These are phyloP conservation scores for Cocos nucifera DNA, from an alignment of 176 grass and related monocot species.

Conservation along the genomic window DNA sequence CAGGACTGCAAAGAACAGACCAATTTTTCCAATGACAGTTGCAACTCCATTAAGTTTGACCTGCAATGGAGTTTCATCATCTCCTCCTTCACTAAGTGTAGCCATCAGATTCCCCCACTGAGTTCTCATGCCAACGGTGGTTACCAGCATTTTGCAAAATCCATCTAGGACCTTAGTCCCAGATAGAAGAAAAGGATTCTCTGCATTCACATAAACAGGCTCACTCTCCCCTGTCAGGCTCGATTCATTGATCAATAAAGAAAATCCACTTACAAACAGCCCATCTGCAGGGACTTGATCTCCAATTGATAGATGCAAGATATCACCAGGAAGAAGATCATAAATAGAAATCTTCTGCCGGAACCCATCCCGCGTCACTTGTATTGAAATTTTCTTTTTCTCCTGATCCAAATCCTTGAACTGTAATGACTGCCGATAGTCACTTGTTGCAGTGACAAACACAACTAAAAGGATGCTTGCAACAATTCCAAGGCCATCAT, in stretches of 20 bases:
- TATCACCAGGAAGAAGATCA: constrained; percentile 15
- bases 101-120: constrained; percentile 16
- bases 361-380: constrained; percentile 8
- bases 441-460: constrained; percentile 11
- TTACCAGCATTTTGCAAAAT: constrained; percentile 13
- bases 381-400: constrained; percentile 22
- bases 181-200: constrained; percentile 13
- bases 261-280: constrained; percentile 11
- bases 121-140: constrained; percentile 16
- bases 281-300: constrained; percentile 18
- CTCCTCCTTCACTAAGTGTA: constrained; percentile 7
- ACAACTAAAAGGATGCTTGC: constrained; percentile 17
- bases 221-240: constrained; percentile 13
- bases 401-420: constrained; percentile 16
- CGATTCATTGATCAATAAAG: constrained; percentile 18
- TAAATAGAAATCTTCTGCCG: constrained; percentile 19
- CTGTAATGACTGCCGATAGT: constrained; percentile 13
- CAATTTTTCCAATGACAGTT: constrained; percentile 15
- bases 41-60: constrained; percentile 21
- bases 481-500: constrained; percentile 18
- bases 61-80: constrained; percentile 20
- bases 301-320: constrained; percentile 10
- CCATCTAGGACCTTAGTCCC: constrained; percentile 17
- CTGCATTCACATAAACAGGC: constrained; percentile 5
- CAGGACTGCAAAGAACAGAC: constrained; percentile 11